Percentiles rank a stretch among this genome's conserved stretches.
Evolutionary conservation across 352 stramenopile species (phyloP).

Genomic region (Pythium oligandrum): DNA sequence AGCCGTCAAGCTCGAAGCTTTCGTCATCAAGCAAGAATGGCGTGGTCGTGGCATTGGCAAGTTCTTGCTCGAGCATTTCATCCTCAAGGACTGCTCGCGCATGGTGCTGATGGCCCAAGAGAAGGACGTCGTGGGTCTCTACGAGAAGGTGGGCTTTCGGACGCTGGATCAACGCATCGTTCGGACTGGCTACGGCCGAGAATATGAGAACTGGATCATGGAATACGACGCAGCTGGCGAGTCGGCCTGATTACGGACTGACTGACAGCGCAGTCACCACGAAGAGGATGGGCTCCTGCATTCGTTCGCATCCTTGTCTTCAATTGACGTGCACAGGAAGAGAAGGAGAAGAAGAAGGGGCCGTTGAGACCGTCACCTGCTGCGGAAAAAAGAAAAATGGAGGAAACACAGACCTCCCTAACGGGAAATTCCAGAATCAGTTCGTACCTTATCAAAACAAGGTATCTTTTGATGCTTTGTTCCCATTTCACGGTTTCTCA

Average conservation of each 20-base stretch:
- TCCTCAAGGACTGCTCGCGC: background rate
- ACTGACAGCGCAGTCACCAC: too few species aligned
- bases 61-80: conserved; percentile 7
- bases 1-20: conserved; percentile 7
- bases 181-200: conserved; percentile 5
- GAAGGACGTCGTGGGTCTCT: conserved; percentile 1
- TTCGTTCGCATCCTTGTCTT: conserved; percentile 1
- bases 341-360: too few species aligned
- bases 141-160: conserved; percentile 6
- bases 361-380: too few species aligned
- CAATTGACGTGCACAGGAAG: too few species aligned
- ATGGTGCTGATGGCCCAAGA: conserved; percentile 7
- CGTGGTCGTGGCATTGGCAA: conserved; percentile 6
- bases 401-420: too few species aligned
- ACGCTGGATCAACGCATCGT: conserved; percentile 6
- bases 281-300: background rate
- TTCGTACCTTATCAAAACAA: too few species aligned
- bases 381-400: too few species aligned
- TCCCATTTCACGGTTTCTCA: too few species aligned
- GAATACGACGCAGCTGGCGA: background rate
- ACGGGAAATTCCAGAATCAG: too few species aligned
- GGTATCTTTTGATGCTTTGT: too few species aligned
- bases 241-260: background rate
- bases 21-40: conserved; percentile 9
- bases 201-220: conserved; percentile 14